Evolutionary conservation across 139 green algal species (phyloP), one percentile per base, ranked within the genome.

Genomic region (Picochlorum sp.): DNA sequence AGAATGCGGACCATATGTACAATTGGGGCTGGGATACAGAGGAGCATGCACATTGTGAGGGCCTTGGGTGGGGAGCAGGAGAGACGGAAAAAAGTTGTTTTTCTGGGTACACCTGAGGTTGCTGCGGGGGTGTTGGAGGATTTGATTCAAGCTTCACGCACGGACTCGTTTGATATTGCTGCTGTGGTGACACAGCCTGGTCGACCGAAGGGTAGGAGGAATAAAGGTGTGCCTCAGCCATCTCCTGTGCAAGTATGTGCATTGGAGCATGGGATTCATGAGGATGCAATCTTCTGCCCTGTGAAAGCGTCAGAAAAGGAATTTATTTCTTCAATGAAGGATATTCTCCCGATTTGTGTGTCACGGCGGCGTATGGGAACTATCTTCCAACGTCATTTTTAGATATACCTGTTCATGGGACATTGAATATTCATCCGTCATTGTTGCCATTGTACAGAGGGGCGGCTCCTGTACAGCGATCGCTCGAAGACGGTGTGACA

Each of bases 321-420:
- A 3, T 97, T 98, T 54, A 75, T 98, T 45, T 62, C 73, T 3
- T 10, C 62, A 3, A 57, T 98, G 34, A 28, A 56, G 9, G 60
- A 44, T 1, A 45, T 97, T n/a, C 73, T 18, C 87, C 90, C 1
- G 92, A 99, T 74, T 77, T 99, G 23, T 93, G 83, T 61, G 69
- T 99, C 8, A 99, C 94, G 1, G 94, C 91, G 4, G 94, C 94
- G 0, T 97, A 99, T 61, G 94, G 94, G 67, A 96, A 97, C 80
- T 89, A 98, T 66, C 80, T 99, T 37, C 94, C 94, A 1, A 68
- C 80, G 44, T 50, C 49, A 4, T 97, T 98, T 79, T 80, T 98
- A 23, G 77, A 82, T 63, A 90, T 96, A 9, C 93, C 93, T 0
- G 65, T 52, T 2, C 71, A 79, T 26, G 92, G 93, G 45, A 97